phyloP scores from a whole-genome alignment of 192 early-diverging fungal species.

The Chytriomyces hyalinus region DNA sequence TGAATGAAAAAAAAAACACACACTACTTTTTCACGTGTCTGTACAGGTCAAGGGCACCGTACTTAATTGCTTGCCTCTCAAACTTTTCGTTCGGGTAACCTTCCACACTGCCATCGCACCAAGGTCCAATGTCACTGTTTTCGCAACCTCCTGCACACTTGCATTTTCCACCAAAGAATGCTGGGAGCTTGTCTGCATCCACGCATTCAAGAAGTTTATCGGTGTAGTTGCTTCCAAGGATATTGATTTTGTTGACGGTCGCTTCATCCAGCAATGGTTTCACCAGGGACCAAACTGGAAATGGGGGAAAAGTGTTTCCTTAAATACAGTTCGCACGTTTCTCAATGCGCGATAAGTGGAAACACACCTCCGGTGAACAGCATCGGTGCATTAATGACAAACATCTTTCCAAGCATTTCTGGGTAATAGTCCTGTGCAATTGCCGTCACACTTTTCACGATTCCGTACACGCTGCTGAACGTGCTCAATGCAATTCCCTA shows the following conservation, averaged over 20 bases:
- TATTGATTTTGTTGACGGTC: conserved; percentile 59
- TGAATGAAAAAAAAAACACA: too few species aligned
- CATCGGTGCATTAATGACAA: conserved; percentile 90
- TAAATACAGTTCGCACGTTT: not conserved
- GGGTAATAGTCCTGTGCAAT: conserved; percentile 95
- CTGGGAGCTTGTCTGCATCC: conserved; percentile 49
- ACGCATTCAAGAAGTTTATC: conserved; percentile 52
- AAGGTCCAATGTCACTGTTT: conserved; percentile 55
- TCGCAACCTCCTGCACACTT: conserved; percentile 50
- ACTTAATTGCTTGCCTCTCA: conserved; percentile 38
- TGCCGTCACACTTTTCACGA: conserved; percentile 76
- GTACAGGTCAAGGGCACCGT: conserved; percentile 22
- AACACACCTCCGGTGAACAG: conserved; percentile 67
- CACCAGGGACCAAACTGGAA: conserved; percentile 50
- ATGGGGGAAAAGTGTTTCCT: not conserved
- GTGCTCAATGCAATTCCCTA: conserved; percentile 74
- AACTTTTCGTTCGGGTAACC: conserved; percentile 56
- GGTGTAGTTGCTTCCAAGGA: conserved; percentile 53
- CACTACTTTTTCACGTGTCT: conserved; percentile 28
- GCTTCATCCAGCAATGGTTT: conserved; percentile 59
- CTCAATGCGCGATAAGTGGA: not conserved
- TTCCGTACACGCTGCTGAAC: conserved; percentile 70
- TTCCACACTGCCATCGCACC: conserved; percentile 58
- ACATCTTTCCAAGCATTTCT: conserved; percentile 89
- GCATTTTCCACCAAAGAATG: conserved; percentile 53